phyloP scores from a whole-genome alignment of 371 early-diverging fungal species.

The Mortierella sp. region DNA sequence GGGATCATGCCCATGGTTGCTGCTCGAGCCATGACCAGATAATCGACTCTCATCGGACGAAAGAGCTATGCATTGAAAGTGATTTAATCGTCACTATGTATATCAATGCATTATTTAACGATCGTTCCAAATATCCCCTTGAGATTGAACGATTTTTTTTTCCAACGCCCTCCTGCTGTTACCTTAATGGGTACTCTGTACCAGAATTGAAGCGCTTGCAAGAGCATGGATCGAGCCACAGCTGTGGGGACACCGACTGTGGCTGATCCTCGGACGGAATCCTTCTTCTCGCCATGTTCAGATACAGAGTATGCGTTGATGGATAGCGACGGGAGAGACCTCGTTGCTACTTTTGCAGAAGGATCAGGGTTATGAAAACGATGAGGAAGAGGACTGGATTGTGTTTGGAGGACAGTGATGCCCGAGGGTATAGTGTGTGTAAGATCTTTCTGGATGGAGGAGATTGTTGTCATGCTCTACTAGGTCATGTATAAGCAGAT shows the following conservation, averaged over 20 bases:
- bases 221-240: slow-evolving; percentile 68
- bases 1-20: slow-evolving; percentile 62
- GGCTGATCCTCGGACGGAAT: slow-evolving; percentile 51
- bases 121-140: too few relatives aligned
- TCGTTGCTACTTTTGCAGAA: not conserved
- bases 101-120: too few relatives aligned
- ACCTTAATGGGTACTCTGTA: slow-evolving; percentile 84
- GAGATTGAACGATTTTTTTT: too few relatives aligned
- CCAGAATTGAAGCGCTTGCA: slow-evolving; percentile 78
- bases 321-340: not conserved
- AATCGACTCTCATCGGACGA: slow-evolving; percentile 84
- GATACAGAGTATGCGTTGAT: slow-evolving; percentile 23
- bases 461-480: slow-evolving; percentile 16
- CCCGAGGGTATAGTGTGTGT: slow-evolving; percentile 25
- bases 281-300: slow-evolving; percentile 44
- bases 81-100: too few relatives aligned
- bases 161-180: too few relatives aligned
- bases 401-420: slow-evolving; percentile 10
- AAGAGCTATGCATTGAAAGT: slow-evolving; percentile 66
- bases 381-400: too few relatives aligned
- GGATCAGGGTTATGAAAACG: not conserved
- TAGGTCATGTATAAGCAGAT: too few relatives aligned
- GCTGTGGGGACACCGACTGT: slow-evolving; percentile 71
- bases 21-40: slow-evolving; percentile 81
- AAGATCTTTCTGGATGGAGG: slow-evolving; percentile 3